Percentiles rank a stretch among this genome's conserved stretches.
phyloP scores from a whole-genome alignment of 2,329 filamentous ascomycete species.

The Pestalotiopsis sp. region DNA sequence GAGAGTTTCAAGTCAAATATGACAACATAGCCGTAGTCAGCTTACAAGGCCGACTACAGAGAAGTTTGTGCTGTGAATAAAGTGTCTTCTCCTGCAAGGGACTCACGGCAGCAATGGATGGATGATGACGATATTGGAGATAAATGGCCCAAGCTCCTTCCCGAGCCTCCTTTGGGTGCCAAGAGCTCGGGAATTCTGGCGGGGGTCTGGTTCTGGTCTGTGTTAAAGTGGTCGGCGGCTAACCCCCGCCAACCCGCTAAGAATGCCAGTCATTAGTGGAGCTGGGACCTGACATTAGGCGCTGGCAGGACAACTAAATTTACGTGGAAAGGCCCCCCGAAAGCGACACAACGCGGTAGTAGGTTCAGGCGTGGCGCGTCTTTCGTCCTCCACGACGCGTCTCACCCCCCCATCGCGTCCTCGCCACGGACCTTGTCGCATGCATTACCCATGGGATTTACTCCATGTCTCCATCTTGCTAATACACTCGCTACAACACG shows the following conservation, averaged over 20 bases:
- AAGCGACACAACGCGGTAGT: neutral
- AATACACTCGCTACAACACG: neutral
- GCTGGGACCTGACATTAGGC: neutral
- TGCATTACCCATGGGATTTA: neutral
- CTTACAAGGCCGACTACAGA: too few relatives aligned
- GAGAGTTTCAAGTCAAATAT: too few relatives aligned
- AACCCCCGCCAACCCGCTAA: neutral
- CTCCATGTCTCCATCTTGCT: neutral
- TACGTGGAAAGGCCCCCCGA: neutral
- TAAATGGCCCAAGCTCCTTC: neutral
- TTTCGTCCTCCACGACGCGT: neutral
- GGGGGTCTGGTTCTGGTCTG: neutral
- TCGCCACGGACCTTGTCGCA: neutral
- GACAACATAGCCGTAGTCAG: too few relatives aligned
- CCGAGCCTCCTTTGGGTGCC: neutral
- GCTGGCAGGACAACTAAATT: neutral
- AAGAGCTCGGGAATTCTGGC: neutral
- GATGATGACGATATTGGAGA: conserved; percentile 2
- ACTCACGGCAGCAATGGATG: neutral
- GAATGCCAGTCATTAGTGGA: neutral
- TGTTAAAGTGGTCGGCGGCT: neutral
- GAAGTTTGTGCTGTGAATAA: neutral
- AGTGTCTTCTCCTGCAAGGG: neutral
- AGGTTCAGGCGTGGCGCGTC: neutral
- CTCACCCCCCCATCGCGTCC: neutral